Conservation (phyloP, 768 basidiomycete species). For the Phylloporus arenicola region DNA sequence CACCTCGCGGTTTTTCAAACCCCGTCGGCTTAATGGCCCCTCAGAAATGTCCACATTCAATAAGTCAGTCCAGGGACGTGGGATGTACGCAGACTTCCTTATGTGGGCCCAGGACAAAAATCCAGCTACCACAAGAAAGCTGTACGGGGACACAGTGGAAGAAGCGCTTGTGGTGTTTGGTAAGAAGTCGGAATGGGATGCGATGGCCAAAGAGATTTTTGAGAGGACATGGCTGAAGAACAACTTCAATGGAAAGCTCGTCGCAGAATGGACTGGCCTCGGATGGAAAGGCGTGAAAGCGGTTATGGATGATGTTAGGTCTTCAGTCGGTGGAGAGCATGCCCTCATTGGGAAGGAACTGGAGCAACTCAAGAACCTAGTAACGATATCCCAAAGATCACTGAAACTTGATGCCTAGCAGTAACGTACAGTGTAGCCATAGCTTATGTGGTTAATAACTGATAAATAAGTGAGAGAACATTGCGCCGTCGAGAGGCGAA, state of each 20-base stretch:
- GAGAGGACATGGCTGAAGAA: constrained; percentile 34
- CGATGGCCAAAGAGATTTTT: constrained; percentile 26
- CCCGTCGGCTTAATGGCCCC: constrained; percentile 31
- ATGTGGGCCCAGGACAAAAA: constrained; percentile 37
- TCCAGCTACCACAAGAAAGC: constrained; percentile 7
- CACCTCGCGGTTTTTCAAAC: constrained; percentile 49
- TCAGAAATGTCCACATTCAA: constrained; percentile 31
- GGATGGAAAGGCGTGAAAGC: constrained; percentile 44
- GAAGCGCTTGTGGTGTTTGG: constrained; percentile 50
- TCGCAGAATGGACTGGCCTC: constrained; percentile 52
- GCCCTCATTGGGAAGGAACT: constrained; percentile 38
- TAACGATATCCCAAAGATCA: constrained; percentile 31
- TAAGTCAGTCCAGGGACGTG: constrained; percentile 43
- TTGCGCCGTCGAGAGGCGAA: background rate
- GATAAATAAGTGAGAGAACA: background rate
- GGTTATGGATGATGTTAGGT: constrained; percentile 49
- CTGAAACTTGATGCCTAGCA: constrained; percentile 16
- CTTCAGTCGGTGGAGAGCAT: constrained; percentile 41
- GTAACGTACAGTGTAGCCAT: constrained; percentile 5
- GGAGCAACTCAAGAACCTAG: constrained; percentile 38
- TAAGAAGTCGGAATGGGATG: constrained; percentile 46
- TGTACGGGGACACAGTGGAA: constrained; percentile 25
- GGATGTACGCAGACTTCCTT: constrained; percentile 58
- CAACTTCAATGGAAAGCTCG: constrained; percentile 44
- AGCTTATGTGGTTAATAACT: background rate